A percentile compares a stretch with the other conserved stretches of the same genome.
phyloP scores from a whole-genome alignment of 805 yeast genomes.

The Kurtzmaniella fragi region DNA sequence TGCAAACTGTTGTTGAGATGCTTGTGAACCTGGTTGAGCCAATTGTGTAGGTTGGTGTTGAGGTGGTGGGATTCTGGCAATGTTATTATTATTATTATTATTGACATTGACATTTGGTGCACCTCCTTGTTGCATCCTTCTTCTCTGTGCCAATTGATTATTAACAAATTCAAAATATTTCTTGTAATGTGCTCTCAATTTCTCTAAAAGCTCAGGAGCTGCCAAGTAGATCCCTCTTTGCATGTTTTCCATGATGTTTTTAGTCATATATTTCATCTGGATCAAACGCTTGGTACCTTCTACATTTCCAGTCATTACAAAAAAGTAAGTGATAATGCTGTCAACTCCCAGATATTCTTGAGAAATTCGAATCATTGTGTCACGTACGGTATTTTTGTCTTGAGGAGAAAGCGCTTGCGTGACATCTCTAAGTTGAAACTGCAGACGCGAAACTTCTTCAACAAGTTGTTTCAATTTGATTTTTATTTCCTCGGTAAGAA shows the following conservation, averaged over 20 bases:
- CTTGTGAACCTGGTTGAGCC: constrained; percentile 2
- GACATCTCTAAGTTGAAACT: constrained; percentile 62
- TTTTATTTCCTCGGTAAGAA: constrained; percentile 56
- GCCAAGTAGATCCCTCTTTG: constrained; percentile 64
- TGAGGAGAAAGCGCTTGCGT: constrained; percentile 56
- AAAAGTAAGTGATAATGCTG: constrained; percentile 73
- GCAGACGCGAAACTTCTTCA: constrained; percentile 64
- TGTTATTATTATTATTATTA: constrained; percentile 4
- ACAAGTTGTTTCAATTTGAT: constrained; percentile 55
- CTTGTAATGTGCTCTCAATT: constrained; percentile 66
- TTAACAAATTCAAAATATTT: constrained; percentile 71
- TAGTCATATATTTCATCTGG: constrained; percentile 74
- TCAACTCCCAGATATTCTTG: constrained; percentile 67
- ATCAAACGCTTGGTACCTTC: constrained; percentile 74
- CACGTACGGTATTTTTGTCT: constrained; percentile 58
- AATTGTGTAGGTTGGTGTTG: constrained; percentile 9
- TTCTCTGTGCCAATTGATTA: constrained; percentile 46
- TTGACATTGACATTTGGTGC: constrained; percentile 7
- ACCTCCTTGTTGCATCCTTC: constrained; percentile 24
- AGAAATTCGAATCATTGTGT: constrained; percentile 48
- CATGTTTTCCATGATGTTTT: constrained; percentile 67
- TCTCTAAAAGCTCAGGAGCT: constrained; percentile 65
- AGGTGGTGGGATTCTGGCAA: constrained; percentile 2
- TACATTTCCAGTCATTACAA: constrained; percentile 64
- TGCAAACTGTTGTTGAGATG: constrained; percentile 1